Conservation (phyloP, 2,329 filamentous ascomycete genomes). For the Aspergillus costaricaensis region DNA sequence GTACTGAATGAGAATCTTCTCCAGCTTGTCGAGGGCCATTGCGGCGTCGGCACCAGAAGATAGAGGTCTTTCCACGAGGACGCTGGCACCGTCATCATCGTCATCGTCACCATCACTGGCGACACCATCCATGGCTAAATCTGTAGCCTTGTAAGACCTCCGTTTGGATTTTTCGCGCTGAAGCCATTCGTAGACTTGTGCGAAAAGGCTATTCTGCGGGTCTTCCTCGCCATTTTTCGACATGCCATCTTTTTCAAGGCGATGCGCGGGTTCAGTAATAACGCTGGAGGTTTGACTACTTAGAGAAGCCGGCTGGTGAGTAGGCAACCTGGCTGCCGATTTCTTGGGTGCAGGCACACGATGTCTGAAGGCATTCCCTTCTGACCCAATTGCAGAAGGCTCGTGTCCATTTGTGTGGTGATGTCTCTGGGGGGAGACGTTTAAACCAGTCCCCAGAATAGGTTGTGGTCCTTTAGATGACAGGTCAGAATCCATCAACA, state of each 20-base stretch:
- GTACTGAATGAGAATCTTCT: slow-evolving; percentile 63
- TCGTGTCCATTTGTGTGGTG: slow-evolving; percentile 25
- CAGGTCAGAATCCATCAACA: slow-evolving; percentile 31
- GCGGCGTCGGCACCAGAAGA: slow-evolving; percentile 69
- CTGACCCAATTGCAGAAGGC: slow-evolving; percentile 20
- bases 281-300: slow-evolving; percentile 30
- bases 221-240: slow-evolving; percentile 33
- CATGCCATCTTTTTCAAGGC: slow-evolving; percentile 30
- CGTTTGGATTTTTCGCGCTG: slow-evolving; percentile 74
- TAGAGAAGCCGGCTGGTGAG: slow-evolving; percentile 28
- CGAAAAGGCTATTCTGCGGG: slow-evolving; percentile 53
- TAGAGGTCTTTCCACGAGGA: slow-evolving; percentile 38
- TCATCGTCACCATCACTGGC: slow-evolving; percentile 31
- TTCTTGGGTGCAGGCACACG: slow-evolving; percentile 32
- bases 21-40: slow-evolving; percentile 75
- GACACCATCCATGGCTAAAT: slow-evolving; percentile 48
- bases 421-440: slow-evolving; percentile 26
- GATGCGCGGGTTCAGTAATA: slow-evolving; percentile 25
- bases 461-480: slow-evolving; percentile 28
- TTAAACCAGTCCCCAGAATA: slow-evolving; percentile 31
- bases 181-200: slow-evolving; percentile 81
- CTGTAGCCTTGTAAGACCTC: slow-evolving; percentile 54
- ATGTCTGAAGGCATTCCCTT: slow-evolving; percentile 30
- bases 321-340: slow-evolving; percentile 28
- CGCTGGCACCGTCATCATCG: slow-evolving; percentile 26